These are phyloP conservation scores for Nemania abortiva DNA, from an alignment of 2,329 filamentous ascomycete species.

Conservation along the genomic window DNA sequence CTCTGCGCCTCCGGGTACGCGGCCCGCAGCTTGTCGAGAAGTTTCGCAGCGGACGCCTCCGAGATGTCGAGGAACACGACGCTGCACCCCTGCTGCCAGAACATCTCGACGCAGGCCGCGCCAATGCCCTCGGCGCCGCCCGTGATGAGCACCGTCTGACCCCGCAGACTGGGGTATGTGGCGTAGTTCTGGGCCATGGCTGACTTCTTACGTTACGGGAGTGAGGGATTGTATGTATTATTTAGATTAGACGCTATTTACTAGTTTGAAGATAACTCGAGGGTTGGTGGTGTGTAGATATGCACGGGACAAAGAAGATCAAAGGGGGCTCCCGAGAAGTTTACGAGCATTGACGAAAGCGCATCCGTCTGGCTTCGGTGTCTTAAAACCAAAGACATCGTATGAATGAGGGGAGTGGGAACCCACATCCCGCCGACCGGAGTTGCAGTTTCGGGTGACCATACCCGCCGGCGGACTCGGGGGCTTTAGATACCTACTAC, in stretches of 20 bases:
- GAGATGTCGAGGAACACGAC: slow-evolving; percentile 60
- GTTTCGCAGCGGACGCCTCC: slow-evolving; percentile 48
- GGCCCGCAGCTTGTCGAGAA: slow-evolving; percentile 47
- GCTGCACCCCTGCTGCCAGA: slow-evolving; percentile 58
- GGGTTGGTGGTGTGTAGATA: not conserved
- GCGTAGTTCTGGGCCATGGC: slow-evolving; percentile 48
- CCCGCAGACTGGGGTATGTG: slow-evolving; percentile 57
- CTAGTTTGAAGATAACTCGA: not conserved
- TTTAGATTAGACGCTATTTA: not conserved
- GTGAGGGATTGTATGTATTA: slow-evolving; percentile 1
- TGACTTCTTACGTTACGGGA: not conserved
- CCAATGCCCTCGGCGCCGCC: slow-evolving; percentile 63
- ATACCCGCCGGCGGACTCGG: not conserved
- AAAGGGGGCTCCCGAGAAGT: not conserved
- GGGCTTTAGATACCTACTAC: not conserved
- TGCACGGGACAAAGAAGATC: not conserved
- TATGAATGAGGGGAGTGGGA: not conserved
- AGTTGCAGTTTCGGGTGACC: slow-evolving; percentile 17
- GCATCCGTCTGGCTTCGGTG: slow-evolving; percentile 6
- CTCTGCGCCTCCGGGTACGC: not conserved
- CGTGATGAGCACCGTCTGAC: slow-evolving; percentile 58
- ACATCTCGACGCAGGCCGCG: slow-evolving; percentile 58
- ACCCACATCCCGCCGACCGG: slow-evolving; percentile 23
- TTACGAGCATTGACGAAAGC: not conserved
- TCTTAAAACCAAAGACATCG: not conserved